A percentile compares a stretch with the other conserved stretches of the same genome.
phyloP scores from a whole-genome alignment of 2,329 filamentous ascomycete species.

The Talaromyces amestolkiae region DNA sequence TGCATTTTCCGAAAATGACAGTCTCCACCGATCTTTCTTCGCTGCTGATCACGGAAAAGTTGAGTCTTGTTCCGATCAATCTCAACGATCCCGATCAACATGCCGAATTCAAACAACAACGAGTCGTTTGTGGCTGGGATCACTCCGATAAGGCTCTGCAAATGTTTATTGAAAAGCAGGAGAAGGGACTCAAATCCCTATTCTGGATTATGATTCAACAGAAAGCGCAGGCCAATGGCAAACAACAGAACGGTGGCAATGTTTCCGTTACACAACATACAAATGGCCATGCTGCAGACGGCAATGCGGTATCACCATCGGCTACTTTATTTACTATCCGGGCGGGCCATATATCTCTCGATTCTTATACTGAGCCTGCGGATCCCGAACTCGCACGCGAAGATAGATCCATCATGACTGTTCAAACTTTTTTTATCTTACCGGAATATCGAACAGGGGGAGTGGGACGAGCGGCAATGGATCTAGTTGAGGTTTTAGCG shows the following conservation, averaged over 20 bases:
- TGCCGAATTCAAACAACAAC: constrained; percentile 24
- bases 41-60: background rate
- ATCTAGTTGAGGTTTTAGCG: constrained; percentile 22
- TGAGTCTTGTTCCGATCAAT: constrained; percentile 14
- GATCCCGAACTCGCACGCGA: constrained; percentile 21
- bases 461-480: constrained; percentile 24
- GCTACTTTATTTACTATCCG: constrained; percentile 16
- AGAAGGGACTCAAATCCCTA: constrained; percentile 21
- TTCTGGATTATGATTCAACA: constrained; percentile 25
- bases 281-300: background rate
- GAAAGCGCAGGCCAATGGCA: background rate
- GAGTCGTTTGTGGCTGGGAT: constrained; percentile 25
- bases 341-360: constrained; percentile 31
- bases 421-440: constrained; percentile 27
- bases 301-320: background rate
- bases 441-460: constrained; percentile 24
- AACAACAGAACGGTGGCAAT: background rate
- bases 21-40: background rate
- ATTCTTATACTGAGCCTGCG: constrained; percentile 23
- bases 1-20: background rate
- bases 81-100: constrained; percentile 20
- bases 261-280: background rate
- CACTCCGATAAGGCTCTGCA: constrained; percentile 18
- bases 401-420: constrained; percentile 19
- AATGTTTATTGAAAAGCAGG: constrained; percentile 20